Percentiles rank a stretch among this genome's conserved stretches.
Evolutionary conservation across 78 protist genomes (phyloP).

Genomic region (Dictyostelium purpureum): DNA sequence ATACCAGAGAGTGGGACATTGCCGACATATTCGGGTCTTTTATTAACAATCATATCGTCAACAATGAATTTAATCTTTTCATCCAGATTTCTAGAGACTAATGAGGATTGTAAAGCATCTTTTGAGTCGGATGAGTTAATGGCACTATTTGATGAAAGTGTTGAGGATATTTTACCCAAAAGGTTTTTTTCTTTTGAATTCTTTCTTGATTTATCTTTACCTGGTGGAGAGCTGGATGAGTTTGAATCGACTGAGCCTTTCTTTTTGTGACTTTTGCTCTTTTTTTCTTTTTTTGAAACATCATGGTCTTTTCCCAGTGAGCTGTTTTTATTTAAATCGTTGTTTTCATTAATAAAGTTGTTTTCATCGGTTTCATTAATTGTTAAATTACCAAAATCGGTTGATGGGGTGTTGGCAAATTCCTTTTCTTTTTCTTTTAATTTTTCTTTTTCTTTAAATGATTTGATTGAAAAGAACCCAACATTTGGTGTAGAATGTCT

Average conservation of each 20-base stretch:
- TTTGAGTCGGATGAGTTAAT: background rate
- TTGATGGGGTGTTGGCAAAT: background rate
- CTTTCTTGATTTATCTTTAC: background rate
- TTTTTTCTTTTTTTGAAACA: background rate
- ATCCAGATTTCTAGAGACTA: conserved; percentile 43
- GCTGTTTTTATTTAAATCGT: background rate
- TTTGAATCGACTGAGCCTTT: background rate
- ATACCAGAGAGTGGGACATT: conserved; percentile 33
- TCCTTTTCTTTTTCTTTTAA: background rate
- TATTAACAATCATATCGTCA: conserved; percentile 59
- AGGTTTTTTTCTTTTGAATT: conserved; percentile 4
- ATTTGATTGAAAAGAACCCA: conserved; percentile 13
- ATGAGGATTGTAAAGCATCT: conserved; percentile 20
- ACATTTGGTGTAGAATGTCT: conserved; percentile 63
- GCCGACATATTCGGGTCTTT: conserved; percentile 58
- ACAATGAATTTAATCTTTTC: conserved; percentile 23
- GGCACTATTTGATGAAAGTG: background rate
- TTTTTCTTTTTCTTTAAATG: conserved; percentile 15
- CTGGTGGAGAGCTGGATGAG: background rate
- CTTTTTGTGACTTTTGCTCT: background rate
- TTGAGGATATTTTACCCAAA: background rate
- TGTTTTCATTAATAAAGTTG: background rate
- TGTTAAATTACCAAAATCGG: background rate
- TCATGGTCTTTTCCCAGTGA: background rate
- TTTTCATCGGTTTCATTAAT: conserved; percentile 9